Conservation (phyloP, 2,329 filamentous ascomycete genomes). For the Boeremia lycopersici region DNA sequence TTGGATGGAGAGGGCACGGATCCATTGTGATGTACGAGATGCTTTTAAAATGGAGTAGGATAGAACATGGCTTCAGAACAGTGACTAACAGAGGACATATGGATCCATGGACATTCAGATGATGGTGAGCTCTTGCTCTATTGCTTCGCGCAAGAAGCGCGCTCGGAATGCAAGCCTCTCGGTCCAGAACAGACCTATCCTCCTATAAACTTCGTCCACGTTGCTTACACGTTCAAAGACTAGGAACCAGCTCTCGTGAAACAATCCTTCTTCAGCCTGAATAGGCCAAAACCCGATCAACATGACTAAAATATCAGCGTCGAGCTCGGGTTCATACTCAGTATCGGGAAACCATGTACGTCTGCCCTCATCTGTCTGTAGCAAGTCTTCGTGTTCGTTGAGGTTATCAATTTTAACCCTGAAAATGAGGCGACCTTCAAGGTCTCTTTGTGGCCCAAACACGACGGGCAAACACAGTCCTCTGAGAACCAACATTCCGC, state of each 20-base stretch:
- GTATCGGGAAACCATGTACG: background rate
- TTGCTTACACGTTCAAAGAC: background rate
- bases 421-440: background rate
- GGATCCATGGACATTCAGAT: background rate
- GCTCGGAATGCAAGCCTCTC: background rate
- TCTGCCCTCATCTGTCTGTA: background rate
- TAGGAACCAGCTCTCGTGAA: background rate
- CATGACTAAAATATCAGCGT: background rate
- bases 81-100: no score
- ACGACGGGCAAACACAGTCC: background rate
- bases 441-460: background rate
- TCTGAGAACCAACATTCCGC: background rate
- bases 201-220: background rate
- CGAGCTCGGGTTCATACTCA: background rate
- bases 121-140: background rate
- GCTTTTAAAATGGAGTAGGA: no score
- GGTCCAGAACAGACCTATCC: background rate
- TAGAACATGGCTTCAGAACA: no score
- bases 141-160: background rate
- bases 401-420: background rate
- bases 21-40: background rate
- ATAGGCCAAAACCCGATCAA: background rate
- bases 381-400: background rate
- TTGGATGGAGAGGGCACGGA: conserved; percentile 7
- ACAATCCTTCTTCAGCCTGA: rapidly evolving